Base-by-base conservation (phyloP, 2,329 filamentous ascomycete genomes). In the Gaeumannomyces tritici region DNA sequence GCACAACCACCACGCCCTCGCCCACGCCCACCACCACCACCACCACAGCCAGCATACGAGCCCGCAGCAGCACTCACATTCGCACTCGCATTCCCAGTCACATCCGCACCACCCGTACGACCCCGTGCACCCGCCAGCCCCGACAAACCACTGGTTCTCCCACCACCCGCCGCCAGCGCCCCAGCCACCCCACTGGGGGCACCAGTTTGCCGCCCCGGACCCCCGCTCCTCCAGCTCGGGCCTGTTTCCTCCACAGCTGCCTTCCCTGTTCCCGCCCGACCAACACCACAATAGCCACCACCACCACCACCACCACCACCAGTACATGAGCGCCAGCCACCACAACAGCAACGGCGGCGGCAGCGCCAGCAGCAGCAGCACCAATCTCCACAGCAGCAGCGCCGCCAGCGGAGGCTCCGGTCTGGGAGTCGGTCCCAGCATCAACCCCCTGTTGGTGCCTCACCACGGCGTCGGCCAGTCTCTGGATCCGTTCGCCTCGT, bases 11-110 rank as follows among this genome's bases (percentile, higher is more conserved):
- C 31, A 33, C 31, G 31, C 31, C 31, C 31, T 11, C 31, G 31
- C 31, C 24, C 9, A 55, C 62, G 9, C 62, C 31, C 18, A 35
- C 61, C 5, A 27, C 62, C 6, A 47, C 63, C 6, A 60, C 59
- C 51, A 28, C 24, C 33, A 31, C 55, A 9, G 57, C 61, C 21
- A 63, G 7, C 47, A 57, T 42, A 21, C 35, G 62, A 33, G 21
- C 42, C 58, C 62, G 15, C 42, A 59, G n/a, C 62, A 61, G 26
- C 65, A 66, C 7, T 64, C 47, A 31, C 63, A 61, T 54, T 57
- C 54, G 18, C 57, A 63, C 31, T 51, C 59, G 21, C 62, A 60
- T 59, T 42, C 35, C 29, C 57, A 47, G 24, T 57, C 62, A 51
- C 27, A 59, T 47, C 61, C 51, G 51, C 42, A 59, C 35, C 57